Percentiles rank a stretch among this genome's conserved stretches.
phyloP scores from a whole-genome alignment of 2,329 filamentous ascomycete genomes.

The Coniochaeta ligniaria region DNA sequence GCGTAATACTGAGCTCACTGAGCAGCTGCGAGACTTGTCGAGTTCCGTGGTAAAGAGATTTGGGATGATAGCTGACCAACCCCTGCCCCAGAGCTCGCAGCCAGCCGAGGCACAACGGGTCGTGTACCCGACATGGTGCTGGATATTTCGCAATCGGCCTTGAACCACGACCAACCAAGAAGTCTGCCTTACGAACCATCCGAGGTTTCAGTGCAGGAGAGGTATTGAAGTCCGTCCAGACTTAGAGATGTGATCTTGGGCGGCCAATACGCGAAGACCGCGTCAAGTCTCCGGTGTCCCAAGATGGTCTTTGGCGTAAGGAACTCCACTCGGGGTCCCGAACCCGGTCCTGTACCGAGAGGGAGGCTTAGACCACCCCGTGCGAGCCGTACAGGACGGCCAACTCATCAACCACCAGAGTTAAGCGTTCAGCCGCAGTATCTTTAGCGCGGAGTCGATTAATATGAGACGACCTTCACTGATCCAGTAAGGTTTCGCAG shows the following conservation, averaged over 20 bases:
- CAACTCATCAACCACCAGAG: not conserved
- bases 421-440: not conserved
- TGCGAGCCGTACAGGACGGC: not conserved
- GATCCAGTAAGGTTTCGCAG: not conserved
- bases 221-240: not conserved
- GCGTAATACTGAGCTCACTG: not conserved
- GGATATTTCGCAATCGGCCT: not conserved
- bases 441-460: not conserved
- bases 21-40: not conserved
- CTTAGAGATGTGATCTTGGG: not conserved
- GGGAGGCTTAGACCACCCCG: not conserved
- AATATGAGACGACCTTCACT: not conserved
- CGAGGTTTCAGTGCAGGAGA: not conserved
- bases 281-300: not conserved
- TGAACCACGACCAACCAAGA: not conserved
- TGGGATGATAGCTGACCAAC: not conserved
- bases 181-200: not conserved
- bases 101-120: not conserved
- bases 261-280: not conserved
- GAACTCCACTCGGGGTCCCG: not conserved
- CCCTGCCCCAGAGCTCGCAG: not conserved
- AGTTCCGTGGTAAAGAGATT: not conserved
- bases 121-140: not conserved
- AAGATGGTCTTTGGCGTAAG: not conserved
- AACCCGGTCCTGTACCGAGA: not conserved